Evolutionary conservation across 805 yeast genomes (phyloP).

Genomic region (Naumovozyma baii): DNA sequence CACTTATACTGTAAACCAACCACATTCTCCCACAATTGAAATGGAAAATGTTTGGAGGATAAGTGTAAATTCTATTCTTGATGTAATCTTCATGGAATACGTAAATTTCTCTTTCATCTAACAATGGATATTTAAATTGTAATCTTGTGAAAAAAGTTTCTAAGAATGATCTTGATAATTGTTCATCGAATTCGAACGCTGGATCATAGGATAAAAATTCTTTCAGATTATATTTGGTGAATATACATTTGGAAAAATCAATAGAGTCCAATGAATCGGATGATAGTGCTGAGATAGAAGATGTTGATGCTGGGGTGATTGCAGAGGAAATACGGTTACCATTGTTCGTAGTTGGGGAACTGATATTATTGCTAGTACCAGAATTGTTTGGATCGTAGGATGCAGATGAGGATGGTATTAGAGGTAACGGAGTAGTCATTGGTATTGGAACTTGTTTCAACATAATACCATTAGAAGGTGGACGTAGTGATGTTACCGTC

Average conservation of each 20-base stretch:
- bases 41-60: constrained; percentile 33
- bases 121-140: constrained; percentile 48
- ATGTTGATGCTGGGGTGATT: neutral
- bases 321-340: neutral
- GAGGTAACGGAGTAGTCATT: neutral
- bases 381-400: neutral
- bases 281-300: constrained; percentile 14
- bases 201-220: constrained; percentile 42
- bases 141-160: constrained; percentile 47
- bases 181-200: constrained; percentile 42
- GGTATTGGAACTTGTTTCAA: constrained; percentile 2
- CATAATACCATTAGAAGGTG: neutral
- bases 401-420: neutral
- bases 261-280: constrained; percentile 30
- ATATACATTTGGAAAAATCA: constrained; percentile 33
- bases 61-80: constrained; percentile 32
- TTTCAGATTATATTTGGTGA: constrained; percentile 39
- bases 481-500: neutral
- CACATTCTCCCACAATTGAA: constrained; percentile 48
- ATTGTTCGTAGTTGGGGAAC: neutral
- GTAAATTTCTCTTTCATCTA: constrained; percentile 43
- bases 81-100: constrained; percentile 43
- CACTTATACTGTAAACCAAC: constrained; percentile 43
- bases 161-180: constrained; percentile 39
- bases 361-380: constrained; percentile 1